Conservation (phyloP, 345 rosid genomes). For the Nephelium lappaceum region DNA sequence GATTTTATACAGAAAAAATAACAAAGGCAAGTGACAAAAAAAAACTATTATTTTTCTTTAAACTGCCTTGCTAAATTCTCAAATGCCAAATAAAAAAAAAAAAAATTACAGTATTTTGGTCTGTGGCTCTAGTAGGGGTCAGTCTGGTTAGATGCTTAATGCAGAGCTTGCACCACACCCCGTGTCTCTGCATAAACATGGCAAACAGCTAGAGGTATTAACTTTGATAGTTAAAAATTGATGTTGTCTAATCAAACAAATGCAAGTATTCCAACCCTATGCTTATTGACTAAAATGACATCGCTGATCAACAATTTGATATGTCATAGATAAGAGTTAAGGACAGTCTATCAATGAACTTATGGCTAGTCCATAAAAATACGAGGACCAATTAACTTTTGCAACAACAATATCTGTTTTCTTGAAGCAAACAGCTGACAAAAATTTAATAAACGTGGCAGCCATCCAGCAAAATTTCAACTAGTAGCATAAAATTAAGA, state of each 20-base stretch:
- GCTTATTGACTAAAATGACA: constrained; percentile 15
- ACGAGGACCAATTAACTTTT: neutral
- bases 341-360: neutral
- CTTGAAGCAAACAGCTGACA: neutral
- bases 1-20: constrained; percentile 24
- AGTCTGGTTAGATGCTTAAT: constrained; percentile 64
- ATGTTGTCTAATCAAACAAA: constrained; percentile 26
- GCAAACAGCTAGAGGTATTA: constrained; percentile 49
- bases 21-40: constrained; percentile 29
- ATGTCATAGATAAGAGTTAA: neutral
- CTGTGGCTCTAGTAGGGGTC: constrained; percentile 51
- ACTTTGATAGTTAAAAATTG: constrained; percentile 34
- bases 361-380: neutral
- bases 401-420: constrained; percentile 7
- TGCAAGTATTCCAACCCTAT: constrained; percentile 12
- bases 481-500: neutral
- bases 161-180: constrained; percentile 64
- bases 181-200: constrained; percentile 69
- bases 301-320: constrained; percentile 6
- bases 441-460: neutral
- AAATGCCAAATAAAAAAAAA: constrained; percentile 44
- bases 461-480: neutral
- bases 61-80: constrained; percentile 48
- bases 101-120: constrained; percentile 45
- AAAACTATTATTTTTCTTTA: constrained; percentile 13